These are phyloP conservation scores for Euphorbia celastroides DNA, from an alignment of 441 rosid genomes.

Conservation along the genomic window DNA sequence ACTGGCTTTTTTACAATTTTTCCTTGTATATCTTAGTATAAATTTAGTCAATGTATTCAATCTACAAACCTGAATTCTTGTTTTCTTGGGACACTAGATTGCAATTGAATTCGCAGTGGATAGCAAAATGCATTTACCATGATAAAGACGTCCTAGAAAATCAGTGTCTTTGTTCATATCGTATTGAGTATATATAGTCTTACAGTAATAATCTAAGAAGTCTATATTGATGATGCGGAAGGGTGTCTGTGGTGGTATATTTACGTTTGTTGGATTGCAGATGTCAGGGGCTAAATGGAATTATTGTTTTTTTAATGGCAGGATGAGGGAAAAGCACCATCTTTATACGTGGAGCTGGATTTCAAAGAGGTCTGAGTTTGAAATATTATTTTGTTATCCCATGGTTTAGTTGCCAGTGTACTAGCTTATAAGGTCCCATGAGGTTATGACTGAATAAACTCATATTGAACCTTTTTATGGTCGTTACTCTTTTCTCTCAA, in stretches of 20 bases:
- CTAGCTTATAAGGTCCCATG: conserved; percentile 8
- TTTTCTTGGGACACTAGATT: background rate
- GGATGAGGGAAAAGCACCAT: conserved; percentile 86
- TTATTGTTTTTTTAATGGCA: conserved; percentile 21
- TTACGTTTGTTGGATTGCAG: background rate
- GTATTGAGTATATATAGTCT: background rate
- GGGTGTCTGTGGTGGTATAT: background rate
- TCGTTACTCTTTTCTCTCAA: conserved; percentile 6
- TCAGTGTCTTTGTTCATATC: background rate
- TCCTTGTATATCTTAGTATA: background rate
- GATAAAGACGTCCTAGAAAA: no score
- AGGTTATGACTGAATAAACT: conserved; percentile 8
- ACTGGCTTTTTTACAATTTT: background rate
- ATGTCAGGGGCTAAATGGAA: background rate
- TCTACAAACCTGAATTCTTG: background rate
- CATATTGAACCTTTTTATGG: conserved; percentile 10
- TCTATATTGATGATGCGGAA: background rate
- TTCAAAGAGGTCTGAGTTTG: conserved; percentile 71
- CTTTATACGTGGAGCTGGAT: conserved; percentile 91
- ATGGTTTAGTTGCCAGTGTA: conserved; percentile 10
- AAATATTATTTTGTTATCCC: conserved; percentile 6
- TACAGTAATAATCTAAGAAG: background rate
- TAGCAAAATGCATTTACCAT: background rate
- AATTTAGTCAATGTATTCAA: background rate
- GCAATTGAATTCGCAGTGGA: background rate